Percentiles rank a stretch among this genome's conserved stretches.
These are phyloP conservation scores for Apiospora rasikravindrae DNA, from an alignment of 2,329 filamentous ascomycete species.

Conservation along the genomic window DNA sequence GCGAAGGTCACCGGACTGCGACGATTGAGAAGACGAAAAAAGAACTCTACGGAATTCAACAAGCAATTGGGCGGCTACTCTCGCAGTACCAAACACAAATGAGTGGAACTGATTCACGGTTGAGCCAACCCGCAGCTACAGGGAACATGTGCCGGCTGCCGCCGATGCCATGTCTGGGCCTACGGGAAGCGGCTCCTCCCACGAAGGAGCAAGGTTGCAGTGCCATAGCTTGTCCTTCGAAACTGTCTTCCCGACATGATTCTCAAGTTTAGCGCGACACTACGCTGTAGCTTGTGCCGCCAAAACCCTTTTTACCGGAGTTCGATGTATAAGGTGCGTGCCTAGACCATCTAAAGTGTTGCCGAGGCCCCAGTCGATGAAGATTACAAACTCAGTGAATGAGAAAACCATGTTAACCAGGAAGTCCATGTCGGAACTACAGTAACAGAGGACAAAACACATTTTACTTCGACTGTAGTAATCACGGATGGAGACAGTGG, in stretches of 20 bases:
- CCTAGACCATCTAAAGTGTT: neutral
- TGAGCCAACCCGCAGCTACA: neutral
- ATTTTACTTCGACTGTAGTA: neutral
- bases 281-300: neutral
- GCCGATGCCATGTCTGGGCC: neutral
- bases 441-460: neutral
- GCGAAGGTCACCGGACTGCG: neutral
- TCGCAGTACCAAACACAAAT: neutral
- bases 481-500: neutral
- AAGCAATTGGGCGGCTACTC: neutral
- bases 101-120: neutral
- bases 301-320: neutral
- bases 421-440: neutral
- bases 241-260: neutral
- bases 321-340: neutral
- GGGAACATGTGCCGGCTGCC: neutral
- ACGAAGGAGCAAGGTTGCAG: neutral
- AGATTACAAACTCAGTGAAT: neutral
- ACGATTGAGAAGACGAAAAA: neutral
- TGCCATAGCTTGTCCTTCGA: neutral
- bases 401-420: neutral
- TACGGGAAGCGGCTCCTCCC: neutral
- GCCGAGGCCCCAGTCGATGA: neutral
- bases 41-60: neutral
- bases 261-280: neutral